A percentile compares a stretch with the other conserved stretches of the same genome.
Conservation (phyloP, 768 basidiomycete genomes). For the Termitomyces sp. region DNA sequence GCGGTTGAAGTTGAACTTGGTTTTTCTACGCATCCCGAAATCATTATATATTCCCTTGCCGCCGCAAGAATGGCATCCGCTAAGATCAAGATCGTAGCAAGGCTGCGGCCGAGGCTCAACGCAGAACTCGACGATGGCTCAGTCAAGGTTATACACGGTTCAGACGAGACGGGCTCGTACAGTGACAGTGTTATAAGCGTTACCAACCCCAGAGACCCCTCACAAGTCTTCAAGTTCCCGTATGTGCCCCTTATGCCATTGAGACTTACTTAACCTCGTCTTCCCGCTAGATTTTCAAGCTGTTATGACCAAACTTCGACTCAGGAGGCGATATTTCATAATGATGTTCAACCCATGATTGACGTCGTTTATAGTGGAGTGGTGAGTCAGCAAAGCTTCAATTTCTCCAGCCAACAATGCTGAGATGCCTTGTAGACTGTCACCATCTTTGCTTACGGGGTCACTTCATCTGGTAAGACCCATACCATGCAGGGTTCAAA, state of each 20-base stretch:
- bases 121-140: constrained; percentile 60
- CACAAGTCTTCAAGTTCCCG: constrained; percentile 77
- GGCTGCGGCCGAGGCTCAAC: constrained; percentile 59
- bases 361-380: constrained; percentile 75
- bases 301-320: constrained; percentile 67
- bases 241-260: constrained; percentile 24
- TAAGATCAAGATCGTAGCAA: constrained; percentile 68
- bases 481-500: constrained; percentile 87
- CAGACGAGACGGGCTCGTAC: constrained; percentile 18
- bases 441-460: constrained; percentile 87
- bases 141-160: constrained; percentile 43
- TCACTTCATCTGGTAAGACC: constrained; percentile 88
- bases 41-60: background rate
- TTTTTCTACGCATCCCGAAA: background rate
- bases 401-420: background rate
- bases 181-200: constrained; percentile 53
- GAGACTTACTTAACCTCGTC: constrained; percentile 24
- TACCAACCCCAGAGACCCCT: constrained; percentile 61
- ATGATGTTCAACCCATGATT: constrained; percentile 71
- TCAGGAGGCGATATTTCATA: constrained; percentile 73
- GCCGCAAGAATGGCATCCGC: constrained; percentile 25
- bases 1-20: background rate
- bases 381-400: constrained; percentile 33
- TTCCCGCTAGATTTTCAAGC: constrained; percentile 66
- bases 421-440: constrained; percentile 48